Evolutionary conservation across 768 basidiomycete genomes (phyloP).

Genomic region (Suillus brevipes): DNA sequence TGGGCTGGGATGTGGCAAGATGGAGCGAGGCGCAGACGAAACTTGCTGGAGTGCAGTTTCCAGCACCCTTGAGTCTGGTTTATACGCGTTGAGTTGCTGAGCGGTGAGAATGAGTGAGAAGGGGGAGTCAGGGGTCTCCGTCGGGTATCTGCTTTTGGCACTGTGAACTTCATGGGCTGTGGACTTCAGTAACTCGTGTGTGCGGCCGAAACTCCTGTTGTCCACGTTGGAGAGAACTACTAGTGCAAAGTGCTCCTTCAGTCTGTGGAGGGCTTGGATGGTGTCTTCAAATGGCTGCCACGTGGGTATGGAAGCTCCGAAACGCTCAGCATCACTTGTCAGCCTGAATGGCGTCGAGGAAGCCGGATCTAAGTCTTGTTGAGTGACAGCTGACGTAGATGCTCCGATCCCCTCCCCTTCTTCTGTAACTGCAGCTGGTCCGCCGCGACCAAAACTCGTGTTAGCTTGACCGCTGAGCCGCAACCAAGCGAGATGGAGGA

Average conservation of each 20-base stretch:
- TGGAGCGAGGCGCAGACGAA: conserved; percentile 19
- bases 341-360: not conserved
- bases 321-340: conserved; percentile 41
- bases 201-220: conserved; percentile 57
- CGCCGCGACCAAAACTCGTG: conserved; percentile 36
- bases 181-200: conserved; percentile 49
- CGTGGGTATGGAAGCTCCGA: conserved; percentile 57
- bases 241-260: conserved; percentile 66
- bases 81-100: conserved; percentile 72
- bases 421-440: conserved; percentile 35
- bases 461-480: conserved; percentile 22
- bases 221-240: conserved; percentile 80
- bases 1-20: conserved; percentile 20
- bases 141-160: conserved; percentile 36
- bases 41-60: conserved; percentile 31
- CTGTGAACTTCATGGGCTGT: conserved; percentile 5
- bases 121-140: conserved; percentile 46
- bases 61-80: conserved; percentile 53
- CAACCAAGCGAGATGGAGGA: conserved; percentile 49
- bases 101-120: conserved; percentile 72
- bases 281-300: conserved; percentile 76
- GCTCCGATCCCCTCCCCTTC: conserved; percentile 21
- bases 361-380: not conserved
- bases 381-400: conserved; percentile 9
- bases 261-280: conserved; percentile 52